Conservation (phyloP, 441 rosid species). For the Flueggea neowawraea region DNA sequence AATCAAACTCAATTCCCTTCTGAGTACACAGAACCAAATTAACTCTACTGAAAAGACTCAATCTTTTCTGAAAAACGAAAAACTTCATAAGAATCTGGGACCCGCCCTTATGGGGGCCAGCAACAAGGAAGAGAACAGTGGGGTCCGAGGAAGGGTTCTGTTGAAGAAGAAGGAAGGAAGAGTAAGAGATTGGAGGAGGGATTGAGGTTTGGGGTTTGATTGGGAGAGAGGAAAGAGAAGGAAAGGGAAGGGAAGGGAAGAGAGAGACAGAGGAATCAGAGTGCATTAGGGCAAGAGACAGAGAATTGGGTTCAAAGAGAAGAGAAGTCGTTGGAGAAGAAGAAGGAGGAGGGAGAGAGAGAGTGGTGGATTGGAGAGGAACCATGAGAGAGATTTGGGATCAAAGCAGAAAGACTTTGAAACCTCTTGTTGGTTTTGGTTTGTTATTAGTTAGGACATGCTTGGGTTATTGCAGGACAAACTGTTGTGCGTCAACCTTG, state of each 20-base stretch:
- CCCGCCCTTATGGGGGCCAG: conserved; percentile 51
- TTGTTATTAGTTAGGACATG: too few species aligned
- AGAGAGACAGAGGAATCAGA: conserved; percentile 64
- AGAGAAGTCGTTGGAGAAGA: conserved; percentile 35
- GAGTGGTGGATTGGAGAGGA: conserved; percentile 52
- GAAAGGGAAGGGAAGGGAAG: conserved; percentile 36
- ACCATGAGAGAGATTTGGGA: conserved; percentile 29
- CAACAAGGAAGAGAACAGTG: conserved; percentile 42
- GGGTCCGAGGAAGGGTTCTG: conserved; percentile 20
- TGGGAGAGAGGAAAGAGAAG: conserved; percentile 34
- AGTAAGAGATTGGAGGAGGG: conserved; percentile 60
- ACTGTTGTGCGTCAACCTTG: too few species aligned
- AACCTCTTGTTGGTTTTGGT: too few species aligned
- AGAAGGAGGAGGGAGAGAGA: conserved; percentile 48
- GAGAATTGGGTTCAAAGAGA: conserved; percentile 63
- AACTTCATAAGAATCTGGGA: conserved; percentile 58
- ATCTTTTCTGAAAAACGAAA: conserved; percentile 26
- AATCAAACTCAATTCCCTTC: conserved; percentile 48
- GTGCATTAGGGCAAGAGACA: conserved; percentile 59
- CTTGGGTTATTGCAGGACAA: too few species aligned
- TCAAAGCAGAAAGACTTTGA: too few species aligned
- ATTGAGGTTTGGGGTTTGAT: conserved; percentile 48
- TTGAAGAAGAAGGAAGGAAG: conserved; percentile 43
- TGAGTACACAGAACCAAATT: conserved; percentile 45
- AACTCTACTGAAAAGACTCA: conserved; percentile 37